Evolutionary conservation across 108 stramenopile genomes (phyloP).

Genomic region (Nitzschia inconspicua): DNA sequence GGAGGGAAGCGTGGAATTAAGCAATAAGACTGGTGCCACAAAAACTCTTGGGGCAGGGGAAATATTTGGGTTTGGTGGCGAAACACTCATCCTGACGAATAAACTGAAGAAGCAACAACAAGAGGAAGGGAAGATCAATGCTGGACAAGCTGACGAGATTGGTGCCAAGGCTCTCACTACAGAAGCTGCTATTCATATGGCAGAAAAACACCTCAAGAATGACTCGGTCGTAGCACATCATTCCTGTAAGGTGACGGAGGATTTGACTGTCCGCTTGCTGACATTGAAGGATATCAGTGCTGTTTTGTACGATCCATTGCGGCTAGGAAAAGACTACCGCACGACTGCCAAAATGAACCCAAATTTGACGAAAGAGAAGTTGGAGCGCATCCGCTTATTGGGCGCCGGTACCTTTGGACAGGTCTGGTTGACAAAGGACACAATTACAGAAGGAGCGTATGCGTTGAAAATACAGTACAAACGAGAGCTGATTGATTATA

Average conservation of each 20-base stretch:
- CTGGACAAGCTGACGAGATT: slow-evolving; percentile 4
- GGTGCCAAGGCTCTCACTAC: not conserved
- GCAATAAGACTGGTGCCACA: slow-evolving; percentile 25
- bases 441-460: slow-evolving; percentile 34
- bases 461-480: slow-evolving; percentile 90
- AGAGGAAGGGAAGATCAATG: slow-evolving; percentile 27
- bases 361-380: slow-evolving; percentile 42
- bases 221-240: slow-evolving; percentile 31
- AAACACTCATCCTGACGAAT: slow-evolving; percentile 24
- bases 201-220: not conserved
- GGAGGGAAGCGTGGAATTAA: slow-evolving; percentile 45
- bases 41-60: slow-evolving; percentile 28
- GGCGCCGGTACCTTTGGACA: slow-evolving; percentile 85
- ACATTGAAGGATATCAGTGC: slow-evolving; percentile 35
- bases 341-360: slow-evolving; percentile 5
- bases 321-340: not conserved
- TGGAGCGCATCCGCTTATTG: slow-evolving; percentile 59
- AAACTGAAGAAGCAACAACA: no score
- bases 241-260: slow-evolving; percentile 41
- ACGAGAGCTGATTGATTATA: slow-evolving; percentile 76
- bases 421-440: slow-evolving; percentile 50
- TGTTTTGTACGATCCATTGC: slow-evolving; percentile 4
- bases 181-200: not conserved
- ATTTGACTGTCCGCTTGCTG: slow-evolving; percentile 59
- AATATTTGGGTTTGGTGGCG: slow-evolving; percentile 49